Evolutionary conservation across 768 basidiomycete species (phyloP).

Genomic region (Podaxis sp.): DNA sequence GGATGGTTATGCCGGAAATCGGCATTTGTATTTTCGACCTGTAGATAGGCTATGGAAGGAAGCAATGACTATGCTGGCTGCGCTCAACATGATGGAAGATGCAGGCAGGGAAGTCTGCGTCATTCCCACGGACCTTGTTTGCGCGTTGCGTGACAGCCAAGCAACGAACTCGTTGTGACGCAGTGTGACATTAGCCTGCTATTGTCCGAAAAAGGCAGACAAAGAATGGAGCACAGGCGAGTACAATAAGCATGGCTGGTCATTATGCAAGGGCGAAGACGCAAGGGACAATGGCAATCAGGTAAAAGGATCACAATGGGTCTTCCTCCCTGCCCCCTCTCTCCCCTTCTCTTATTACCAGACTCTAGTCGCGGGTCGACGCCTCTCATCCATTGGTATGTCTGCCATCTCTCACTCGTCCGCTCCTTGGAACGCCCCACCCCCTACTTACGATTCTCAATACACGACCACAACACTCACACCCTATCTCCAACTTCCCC

Average conservation of each 20-base stretch:
- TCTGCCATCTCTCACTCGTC: conserved; percentile 18
- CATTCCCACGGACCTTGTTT: not conserved
- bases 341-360: conserved; percentile 23
- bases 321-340: conserved; percentile 12
- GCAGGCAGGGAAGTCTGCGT: not conserved
- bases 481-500: conserved; percentile 81
- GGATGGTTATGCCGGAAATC: not conserved
- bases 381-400: conserved; percentile 24
- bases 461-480: conserved; percentile 46
- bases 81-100: not conserved
- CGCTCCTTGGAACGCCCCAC: conserved; percentile 39
- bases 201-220: conserved; percentile 13
- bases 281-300: conserved; percentile 14
- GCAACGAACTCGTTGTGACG: not conserved
- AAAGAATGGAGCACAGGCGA: not conserved
- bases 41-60: too few relatives aligned
- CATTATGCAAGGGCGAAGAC: not conserved
- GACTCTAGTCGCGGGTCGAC: conserved; percentile 51
- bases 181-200: not conserved
- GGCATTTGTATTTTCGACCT: too few relatives aligned
- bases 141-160: not conserved
- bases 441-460: conserved; percentile 57
- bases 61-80: too few relatives aligned
- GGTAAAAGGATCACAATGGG: conserved; percentile 12
- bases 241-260: not conserved